Evolutionary conservation across 805 yeast genomes (phyloP), one percentile per base, ranked within the genome.

Genomic region (Cyberlindnera xishuangbannaensis): DNA sequence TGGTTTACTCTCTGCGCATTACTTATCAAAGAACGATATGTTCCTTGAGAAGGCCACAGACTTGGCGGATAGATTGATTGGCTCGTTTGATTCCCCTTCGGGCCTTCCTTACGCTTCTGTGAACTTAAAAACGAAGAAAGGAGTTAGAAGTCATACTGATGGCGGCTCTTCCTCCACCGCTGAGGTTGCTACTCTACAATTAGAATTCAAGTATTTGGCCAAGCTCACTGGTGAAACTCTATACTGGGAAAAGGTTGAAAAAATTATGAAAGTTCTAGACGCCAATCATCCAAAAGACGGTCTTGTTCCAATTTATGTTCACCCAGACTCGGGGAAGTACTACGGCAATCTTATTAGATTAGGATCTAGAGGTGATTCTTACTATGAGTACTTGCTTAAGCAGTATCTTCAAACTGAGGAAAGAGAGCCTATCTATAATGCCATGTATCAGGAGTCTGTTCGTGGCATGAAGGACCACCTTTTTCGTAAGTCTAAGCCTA

Each of bases 281-380:
- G 58, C 63, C 4, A 77, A 75, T 48, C 67, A 71, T 28, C 79
- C 83, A 7, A 47, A 55, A 33, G 86, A 77, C 48, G 96, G 95
- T 0, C 66, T 88, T 26, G 95, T 74, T 4, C 95, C 97, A 3
- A 84, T 86, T 28, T 83, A 65, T 50, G 76, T 88, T 23, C 64
- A 73, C 23, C 92, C 95, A 7, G 79, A 76, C 26, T 70, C 80
- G 0, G 96, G 92, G 5, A 62, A 65, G 40, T 86, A 73, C 55
- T 72, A 65, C 39, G 86, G 86, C 1, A 48, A 53, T 2, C 58
- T 71, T 33, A 84, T 90, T 40, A 71, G 96, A 43, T 62, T 88
- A 36, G 97, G 97, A 0, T 82, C 95, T 1, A 69, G 96, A 46
- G 97, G 95, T 30, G 97, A 87, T 58, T 84, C 95, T 1, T 88